Percentiles rank a stretch among this genome's conserved stretches.
Evolutionary conservation across 129 eudicot species (phyloP).

Genomic region (Oenanthe sinensis): DNA sequence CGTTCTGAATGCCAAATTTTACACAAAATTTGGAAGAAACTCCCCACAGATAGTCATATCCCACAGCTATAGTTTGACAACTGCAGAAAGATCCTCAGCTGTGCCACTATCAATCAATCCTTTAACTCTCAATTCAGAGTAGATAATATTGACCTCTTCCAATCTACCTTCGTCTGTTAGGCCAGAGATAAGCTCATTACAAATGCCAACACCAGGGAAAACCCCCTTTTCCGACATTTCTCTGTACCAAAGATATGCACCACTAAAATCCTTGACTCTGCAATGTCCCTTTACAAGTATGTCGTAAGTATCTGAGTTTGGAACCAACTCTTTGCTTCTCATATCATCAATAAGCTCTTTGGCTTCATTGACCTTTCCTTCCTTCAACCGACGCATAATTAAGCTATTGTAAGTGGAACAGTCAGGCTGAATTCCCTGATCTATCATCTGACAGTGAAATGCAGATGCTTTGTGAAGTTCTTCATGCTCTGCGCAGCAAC

Average conservation of each 20-base stretch:
- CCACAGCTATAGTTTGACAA: neutral
- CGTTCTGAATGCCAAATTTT: neutral
- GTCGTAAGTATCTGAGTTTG: constrained; percentile 10
- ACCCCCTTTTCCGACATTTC: constrained; percentile 17
- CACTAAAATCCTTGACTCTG: constrained; percentile 11
- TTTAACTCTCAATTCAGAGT: constrained; percentile 6
- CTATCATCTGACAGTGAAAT: constrained; percentile 10
- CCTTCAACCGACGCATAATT: constrained; percentile 10
- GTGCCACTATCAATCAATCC: neutral
- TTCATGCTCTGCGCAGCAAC: constrained; percentile 14
- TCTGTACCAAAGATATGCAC: constrained; percentile 18
- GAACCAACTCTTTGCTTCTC: constrained; percentile 15
- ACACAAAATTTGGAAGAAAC: neutral
- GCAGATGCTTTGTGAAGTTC: constrained; percentile 2
- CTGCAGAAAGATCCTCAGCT: neutral
- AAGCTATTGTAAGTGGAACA: constrained; percentile 20
- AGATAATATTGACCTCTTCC: constrained; percentile 7
- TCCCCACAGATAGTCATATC: neutral
- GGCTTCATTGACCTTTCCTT: constrained; percentile 16
- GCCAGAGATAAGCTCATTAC: constrained; percentile 15
- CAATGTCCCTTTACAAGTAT: constrained; percentile 18
- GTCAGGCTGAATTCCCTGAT: constrained; percentile 14
- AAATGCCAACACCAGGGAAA: constrained; percentile 7
- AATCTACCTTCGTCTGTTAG: constrained; percentile 16
- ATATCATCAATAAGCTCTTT: constrained; percentile 17